These are phyloP conservation scores for Lipomyces yamanashiensis DNA, from an alignment of 805 yeast genomes.

Conservation along the genomic window DNA sequence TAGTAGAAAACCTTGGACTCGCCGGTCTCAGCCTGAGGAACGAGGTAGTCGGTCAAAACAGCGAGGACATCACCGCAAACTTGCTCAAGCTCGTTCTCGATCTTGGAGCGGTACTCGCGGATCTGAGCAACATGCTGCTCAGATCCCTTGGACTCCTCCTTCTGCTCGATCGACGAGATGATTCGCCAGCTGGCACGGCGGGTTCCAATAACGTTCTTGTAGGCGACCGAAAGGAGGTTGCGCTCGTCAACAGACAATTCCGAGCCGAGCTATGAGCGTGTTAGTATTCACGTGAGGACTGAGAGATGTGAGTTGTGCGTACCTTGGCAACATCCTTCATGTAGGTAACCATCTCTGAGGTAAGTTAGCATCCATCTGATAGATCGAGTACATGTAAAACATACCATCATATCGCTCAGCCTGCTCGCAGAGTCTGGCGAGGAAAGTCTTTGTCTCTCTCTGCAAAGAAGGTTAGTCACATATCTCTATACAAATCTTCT, in stretches of 20 bases:
- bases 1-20: slow-evolving; percentile 98
- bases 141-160: slow-evolving; percentile 97
- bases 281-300: background rate
- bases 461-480: slow-evolving; percentile 9
- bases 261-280: slow-evolving; percentile 43
- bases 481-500: background rate
- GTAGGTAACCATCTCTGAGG: slow-evolving; percentile 92
- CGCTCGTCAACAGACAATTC: slow-evolving; percentile 98
- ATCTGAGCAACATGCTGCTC: slow-evolving; percentile 81
- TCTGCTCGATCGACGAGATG: slow-evolving; percentile 97
- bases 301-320: background rate
- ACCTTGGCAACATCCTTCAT: slow-evolving; percentile 74
- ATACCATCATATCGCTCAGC: slow-evolving; percentile 92
- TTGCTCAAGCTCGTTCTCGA: slow-evolving; percentile 90
- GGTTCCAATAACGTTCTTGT: slow-evolving; percentile 98
- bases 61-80: slow-evolving; percentile 93
- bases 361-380: background rate
- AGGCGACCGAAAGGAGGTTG: slow-evolving; percentile 94
- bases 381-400: background rate
- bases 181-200: slow-evolving; percentile 99
- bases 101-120: slow-evolving; percentile 93
- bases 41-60: slow-evolving; percentile 86
- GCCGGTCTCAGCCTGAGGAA: slow-evolving; percentile 94
- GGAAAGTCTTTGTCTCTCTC: slow-evolving; percentile 95
- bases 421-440: slow-evolving; percentile 98